phyloP scores from a whole-genome alignment of 2,329 filamentous ascomycete species.

The Botrytis sinoallii region DNA sequence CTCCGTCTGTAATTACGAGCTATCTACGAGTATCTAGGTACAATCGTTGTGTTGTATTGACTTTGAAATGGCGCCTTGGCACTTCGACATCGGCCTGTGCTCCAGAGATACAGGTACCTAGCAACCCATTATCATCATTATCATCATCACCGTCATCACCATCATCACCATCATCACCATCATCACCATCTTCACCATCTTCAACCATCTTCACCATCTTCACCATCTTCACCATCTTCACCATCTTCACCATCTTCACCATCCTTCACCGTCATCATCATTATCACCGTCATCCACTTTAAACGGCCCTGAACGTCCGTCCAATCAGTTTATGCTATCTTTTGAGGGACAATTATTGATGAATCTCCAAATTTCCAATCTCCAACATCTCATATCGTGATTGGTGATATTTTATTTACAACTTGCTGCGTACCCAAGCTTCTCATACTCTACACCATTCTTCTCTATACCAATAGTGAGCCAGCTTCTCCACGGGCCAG shows the following conservation, averaged over 20 bases:
- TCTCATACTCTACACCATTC: conserved; percentile 57
- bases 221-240: too few species aligned
- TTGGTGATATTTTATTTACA: neutral
- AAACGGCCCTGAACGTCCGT: neutral
- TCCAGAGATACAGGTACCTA: neutral
- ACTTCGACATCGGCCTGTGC: neutral
- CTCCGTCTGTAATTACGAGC: neutral
- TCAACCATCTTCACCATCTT: too few species aligned
- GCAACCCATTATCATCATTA: too few species aligned
- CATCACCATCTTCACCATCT: too few species aligned
- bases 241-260: too few species aligned
- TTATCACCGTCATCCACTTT: neutral
- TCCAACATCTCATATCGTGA: neutral
- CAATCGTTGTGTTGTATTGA: neutral
- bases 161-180: too few species aligned
- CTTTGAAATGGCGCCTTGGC: neutral
- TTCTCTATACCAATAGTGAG: conserved; percentile 52
- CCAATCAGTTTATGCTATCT: neutral
- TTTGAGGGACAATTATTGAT: neutral
- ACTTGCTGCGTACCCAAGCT: conserved; percentile 50
- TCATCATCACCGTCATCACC: too few species aligned
- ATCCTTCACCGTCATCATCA: too few species aligned
- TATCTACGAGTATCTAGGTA: too few species aligned
- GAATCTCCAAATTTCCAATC: neutral
- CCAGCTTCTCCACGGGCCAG: conserved; percentile 50